These are phyloP conservation scores for Mallotus repandus DNA, from an alignment of 441 rosid genomes.

Conservation along the genomic window DNA sequence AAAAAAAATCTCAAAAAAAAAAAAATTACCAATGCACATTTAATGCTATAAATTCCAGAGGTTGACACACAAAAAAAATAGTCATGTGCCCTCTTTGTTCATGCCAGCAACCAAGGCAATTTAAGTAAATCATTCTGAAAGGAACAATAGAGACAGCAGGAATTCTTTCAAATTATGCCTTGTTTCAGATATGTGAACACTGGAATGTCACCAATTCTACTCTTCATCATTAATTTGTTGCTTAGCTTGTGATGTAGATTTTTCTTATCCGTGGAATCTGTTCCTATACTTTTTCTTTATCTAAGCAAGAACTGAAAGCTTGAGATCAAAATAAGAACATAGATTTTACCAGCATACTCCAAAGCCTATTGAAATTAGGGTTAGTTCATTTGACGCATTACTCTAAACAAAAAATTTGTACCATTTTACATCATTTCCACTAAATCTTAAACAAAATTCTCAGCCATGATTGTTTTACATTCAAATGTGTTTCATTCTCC, in stretches of 20 bases:
- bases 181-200: too few relatives aligned
- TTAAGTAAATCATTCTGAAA: background rate
- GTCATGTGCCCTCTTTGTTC: background rate
- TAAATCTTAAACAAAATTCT: background rate
- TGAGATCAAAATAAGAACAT: too few relatives aligned
- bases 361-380: background rate
- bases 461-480: background rate
- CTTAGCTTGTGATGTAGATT: too few relatives aligned
- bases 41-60: background rate
- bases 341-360: background rate
- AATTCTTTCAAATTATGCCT: too few relatives aligned
- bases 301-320: too few relatives aligned
- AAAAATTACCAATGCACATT: conserved; percentile 4
- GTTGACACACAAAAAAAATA: background rate
- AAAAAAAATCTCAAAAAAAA: background rate
- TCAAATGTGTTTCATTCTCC: background rate
- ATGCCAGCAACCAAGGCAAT: background rate
- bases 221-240: too few relatives aligned
- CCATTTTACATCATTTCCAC: background rate
- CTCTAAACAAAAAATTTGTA: too few relatives aligned
- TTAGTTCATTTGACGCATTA: too few relatives aligned
- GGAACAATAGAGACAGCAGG: background rate
- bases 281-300: too few relatives aligned
- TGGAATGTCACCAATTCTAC: too few relatives aligned
- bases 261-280: too few relatives aligned